Percentiles rank a stretch among this genome's conserved stretches.
Conservation (phyloP, 2,329 filamentous ascomycete species). For the Zasmidium angulare region DNA sequence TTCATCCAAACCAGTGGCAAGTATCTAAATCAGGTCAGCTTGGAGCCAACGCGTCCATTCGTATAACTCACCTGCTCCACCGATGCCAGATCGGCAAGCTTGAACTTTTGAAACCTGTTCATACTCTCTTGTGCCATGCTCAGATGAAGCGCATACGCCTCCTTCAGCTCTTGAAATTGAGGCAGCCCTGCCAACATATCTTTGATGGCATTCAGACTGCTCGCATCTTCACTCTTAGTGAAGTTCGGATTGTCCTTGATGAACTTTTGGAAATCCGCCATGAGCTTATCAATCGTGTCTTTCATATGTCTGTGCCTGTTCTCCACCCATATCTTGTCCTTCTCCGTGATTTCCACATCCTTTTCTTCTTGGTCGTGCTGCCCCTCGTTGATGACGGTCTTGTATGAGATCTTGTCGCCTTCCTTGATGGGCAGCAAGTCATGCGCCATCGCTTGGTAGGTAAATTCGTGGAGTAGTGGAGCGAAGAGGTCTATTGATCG, state of each 20-base stretch:
- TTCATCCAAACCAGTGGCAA: slow-evolving; percentile 91
- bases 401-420: slow-evolving; percentile 82
- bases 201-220: slow-evolving; percentile 85
- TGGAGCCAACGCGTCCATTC: not conserved
- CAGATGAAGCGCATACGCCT: slow-evolving; percentile 88
- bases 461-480: slow-evolving; percentile 91
- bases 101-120: slow-evolving; percentile 83
- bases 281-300: slow-evolving; percentile 90
- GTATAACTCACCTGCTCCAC: slow-evolving; percentile 67
- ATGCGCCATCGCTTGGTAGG: slow-evolving; percentile 97
- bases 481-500: slow-evolving; percentile 89
- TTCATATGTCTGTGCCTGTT: slow-evolving; percentile 97
- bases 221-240: slow-evolving; percentile 67
- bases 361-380: slow-evolving; percentile 71
- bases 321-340: slow-evolving; percentile 92
- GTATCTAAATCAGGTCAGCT: slow-evolving; percentile 49
- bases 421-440: slow-evolving; percentile 88
- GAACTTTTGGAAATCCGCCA: slow-evolving; percentile 90
- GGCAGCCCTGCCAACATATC: slow-evolving; percentile 95
- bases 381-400: slow-evolving; percentile 75
- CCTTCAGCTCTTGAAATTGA: slow-evolving; percentile 93
- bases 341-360: slow-evolving; percentile 86
- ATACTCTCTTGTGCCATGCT: slow-evolving; percentile 98
- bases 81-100: slow-evolving; percentile 81
- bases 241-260: slow-evolving; percentile 90